Evolutionary conservation across 2,329 filamentous ascomycete genomes (phyloP).

Genomic region (Metarhizium anisopliae): DNA sequence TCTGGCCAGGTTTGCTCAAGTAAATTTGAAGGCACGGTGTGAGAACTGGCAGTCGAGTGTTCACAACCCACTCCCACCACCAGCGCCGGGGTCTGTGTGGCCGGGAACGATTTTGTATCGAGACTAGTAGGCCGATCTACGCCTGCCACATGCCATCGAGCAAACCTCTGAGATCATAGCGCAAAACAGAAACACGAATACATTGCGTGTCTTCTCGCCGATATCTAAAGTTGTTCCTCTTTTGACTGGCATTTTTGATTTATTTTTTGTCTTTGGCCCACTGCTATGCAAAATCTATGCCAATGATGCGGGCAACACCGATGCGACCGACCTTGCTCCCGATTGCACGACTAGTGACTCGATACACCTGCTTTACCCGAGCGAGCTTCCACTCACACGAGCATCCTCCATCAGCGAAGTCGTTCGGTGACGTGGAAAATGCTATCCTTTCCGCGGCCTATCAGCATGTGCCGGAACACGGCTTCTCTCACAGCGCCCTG

Average conservation of each 20-base stretch:
- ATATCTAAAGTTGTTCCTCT: too few relatives aligned
- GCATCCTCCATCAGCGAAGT: constrained; percentile 46
- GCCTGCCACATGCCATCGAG: too few relatives aligned
- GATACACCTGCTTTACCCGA: background rate
- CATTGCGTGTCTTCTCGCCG: too few relatives aligned
- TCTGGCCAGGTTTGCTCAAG: too few relatives aligned
- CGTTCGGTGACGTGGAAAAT: constrained; percentile 61
- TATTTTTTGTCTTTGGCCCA: background rate
- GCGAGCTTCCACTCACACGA: constrained; percentile 63
- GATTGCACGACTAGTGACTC: background rate
- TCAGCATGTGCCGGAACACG: constrained; percentile 66
- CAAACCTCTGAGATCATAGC: background rate
- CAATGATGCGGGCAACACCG: background rate
- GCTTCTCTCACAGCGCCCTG: constrained; percentile 70
- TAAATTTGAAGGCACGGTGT: too few relatives aligned
- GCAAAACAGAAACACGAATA: background rate
- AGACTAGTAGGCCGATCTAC: too few relatives aligned
- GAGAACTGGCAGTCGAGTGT: too few relatives aligned
- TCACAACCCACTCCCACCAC: too few relatives aligned
- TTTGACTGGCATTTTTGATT: too few relatives aligned
- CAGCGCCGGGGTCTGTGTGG: too few relatives aligned
- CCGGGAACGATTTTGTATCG: too few relatives aligned
- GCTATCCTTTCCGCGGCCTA: constrained; percentile 77
- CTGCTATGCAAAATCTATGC: background rate
- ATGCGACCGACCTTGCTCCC: background rate